Evolutionary conservation across 2,329 filamentous ascomycete species (phyloP).

Genomic region (Chaetomium olivaceum): DNA sequence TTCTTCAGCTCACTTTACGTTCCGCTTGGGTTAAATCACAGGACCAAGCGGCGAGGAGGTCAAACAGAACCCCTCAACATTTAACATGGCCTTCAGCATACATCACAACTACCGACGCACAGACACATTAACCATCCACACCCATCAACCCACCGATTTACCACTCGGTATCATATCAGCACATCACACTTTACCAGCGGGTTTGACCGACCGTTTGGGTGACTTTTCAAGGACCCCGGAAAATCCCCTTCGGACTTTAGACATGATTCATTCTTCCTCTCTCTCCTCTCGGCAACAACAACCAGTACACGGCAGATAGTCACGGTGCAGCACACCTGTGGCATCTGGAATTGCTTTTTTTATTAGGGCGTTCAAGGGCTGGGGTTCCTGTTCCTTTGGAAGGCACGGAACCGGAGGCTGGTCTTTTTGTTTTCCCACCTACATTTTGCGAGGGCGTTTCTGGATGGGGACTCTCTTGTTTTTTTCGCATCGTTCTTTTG

Average conservation of each 20-base stretch:
- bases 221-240: not conserved
- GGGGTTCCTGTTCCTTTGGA: not conserved
- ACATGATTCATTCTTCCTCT: not conserved
- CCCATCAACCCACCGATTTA: not conserved
- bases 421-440: not conserved
- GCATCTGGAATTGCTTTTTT: conserved; percentile 8
- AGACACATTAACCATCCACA: not conserved
- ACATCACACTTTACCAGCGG: not conserved
- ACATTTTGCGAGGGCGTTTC: conserved; percentile 11
- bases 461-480: not conserved
- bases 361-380: conserved; percentile 10
- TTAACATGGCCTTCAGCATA: not conserved
- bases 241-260: not conserved
- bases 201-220: too few species aligned
- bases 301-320: conserved; percentile 6
- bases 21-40: conserved; percentile 17
- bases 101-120: not conserved
- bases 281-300: not conserved
- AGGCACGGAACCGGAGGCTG: conserved; percentile 1
- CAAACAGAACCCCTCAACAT: conserved; percentile 7
- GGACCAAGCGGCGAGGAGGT: conserved; percentile 11
- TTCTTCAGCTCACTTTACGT: not conserved
- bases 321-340: conserved; percentile 3
- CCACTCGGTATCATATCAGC: not conserved
- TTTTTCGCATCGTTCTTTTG: conserved; percentile 4